Base-by-base conservation (phyloP, 495 filamentous ascomycete species). In the Neurospora hispaniola region DNA sequence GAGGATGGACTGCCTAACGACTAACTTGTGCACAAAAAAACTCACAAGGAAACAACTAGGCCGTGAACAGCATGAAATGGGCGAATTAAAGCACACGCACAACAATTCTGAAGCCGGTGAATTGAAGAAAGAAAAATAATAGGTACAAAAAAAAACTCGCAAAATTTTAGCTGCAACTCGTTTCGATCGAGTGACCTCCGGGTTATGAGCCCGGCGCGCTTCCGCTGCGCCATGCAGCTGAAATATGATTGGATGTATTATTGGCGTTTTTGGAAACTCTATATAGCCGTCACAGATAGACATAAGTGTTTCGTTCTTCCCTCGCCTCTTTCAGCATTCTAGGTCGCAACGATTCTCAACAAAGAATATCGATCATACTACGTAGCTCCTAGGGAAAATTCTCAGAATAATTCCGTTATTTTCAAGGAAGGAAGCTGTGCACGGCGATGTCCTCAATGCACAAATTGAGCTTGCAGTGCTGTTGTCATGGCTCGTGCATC, bases 141-240 rank as follows among this genome's bases (percentile, higher is more conserved):
- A 8, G 40, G 20, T 41, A 5, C 23, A 59, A 54, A 27, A 41
- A 59, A 41, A 5, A 38, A 38, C 3, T 8, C 8, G 20, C 71
- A 27, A 43, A 46, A n/a, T 1, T 68, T 40, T 71, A 48, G 69
- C 70, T 74, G 40, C 43, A 73, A 73, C 71, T 70, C 66, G 71
- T 73, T 73, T 73, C 71, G 71, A 73, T 73, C 71, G 66, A 70
- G 71, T 73, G 71, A 42, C 71, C 71, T 73, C 71, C 71, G 71
- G 71, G 71, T 73, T 73, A 73, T 73, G 71, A 73, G 71, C 71
- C 71, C 71, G 71, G 71, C 71, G 71, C 71, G 71, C 71, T 73
- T 73, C 71, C 71, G 71, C 71, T 73, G 71, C 71, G 71, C 71
- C 71, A 73, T 73, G 71, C 66, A 73, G 71, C 71, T 73, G 27